These are phyloP conservation scores for Citrus maxima DNA, from an alignment of 345 rosid species.

Conservation along the genomic window DNA sequence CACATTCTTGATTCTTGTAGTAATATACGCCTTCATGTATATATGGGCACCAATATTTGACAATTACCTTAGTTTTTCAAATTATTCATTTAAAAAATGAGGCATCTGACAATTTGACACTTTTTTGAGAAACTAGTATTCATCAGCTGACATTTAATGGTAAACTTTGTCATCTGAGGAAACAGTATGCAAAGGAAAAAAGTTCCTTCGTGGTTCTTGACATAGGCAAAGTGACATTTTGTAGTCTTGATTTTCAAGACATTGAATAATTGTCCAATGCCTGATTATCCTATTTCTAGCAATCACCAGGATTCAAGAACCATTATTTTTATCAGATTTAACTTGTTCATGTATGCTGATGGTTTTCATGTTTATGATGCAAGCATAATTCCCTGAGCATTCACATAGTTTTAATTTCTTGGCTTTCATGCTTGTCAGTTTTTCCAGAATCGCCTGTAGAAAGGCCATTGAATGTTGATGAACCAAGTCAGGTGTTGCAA, in stretches of 20 bases:
- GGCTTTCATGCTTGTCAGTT: constrained; percentile 30
- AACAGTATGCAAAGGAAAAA: neutral
- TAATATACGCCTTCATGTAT: neutral
- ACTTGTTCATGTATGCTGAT: neutral
- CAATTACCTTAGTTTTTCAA: neutral
- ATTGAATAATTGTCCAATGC: neutral
- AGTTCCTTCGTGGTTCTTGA: neutral
- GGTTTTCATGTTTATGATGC: neutral
- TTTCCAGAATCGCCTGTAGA: constrained; percentile 22
- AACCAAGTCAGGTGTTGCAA: constrained; percentile 39
- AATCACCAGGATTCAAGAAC: constrained; percentile 1
- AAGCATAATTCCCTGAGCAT: neutral
- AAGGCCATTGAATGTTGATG: constrained; percentile 49
- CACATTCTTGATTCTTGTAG: neutral
- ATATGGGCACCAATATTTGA: neutral
- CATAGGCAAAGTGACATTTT: neutral
- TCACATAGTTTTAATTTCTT: constrained; percentile 5
- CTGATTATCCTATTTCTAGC: neutral
- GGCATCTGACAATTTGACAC: neutral
- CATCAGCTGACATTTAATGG: neutral
- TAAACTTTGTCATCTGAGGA: neutral
- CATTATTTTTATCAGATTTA: neutral
- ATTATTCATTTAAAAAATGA: too few relatives aligned
- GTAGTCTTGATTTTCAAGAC: neutral
- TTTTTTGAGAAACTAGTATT: neutral